Conservation (phyloP, 495 filamentous ascomycete genomes). For the Copromyces sp. region DNA sequence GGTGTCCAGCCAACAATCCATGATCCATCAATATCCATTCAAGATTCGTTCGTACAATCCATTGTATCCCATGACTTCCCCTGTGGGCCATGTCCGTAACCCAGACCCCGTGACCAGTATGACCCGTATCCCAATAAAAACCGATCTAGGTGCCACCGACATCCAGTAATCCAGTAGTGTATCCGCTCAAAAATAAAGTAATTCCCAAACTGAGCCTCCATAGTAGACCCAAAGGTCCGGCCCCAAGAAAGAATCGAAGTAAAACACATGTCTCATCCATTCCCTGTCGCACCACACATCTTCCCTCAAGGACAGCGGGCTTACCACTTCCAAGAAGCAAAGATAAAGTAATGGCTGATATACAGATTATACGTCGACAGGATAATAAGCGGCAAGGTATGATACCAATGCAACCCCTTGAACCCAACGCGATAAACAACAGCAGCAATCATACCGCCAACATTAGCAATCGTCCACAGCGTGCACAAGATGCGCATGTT, state of each 20-base stretch:
- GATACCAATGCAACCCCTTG: slow-evolving; percentile 16
- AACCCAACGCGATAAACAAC: slow-evolving; percentile 15
- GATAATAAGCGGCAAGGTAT: slow-evolving; percentile 20
- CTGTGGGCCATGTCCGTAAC: not conserved
- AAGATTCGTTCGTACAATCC: not conserved
- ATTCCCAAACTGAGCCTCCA: not conserved
- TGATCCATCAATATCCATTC: not conserved
- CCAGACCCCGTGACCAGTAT: not conserved
- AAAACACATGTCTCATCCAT: not conserved
- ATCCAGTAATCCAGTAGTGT: not conserved
- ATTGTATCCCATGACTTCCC: not conserved
- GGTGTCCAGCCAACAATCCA: not conserved
- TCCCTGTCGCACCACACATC: not conserved
- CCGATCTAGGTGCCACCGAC: not conserved
- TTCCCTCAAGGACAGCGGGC: too few relatives aligned
- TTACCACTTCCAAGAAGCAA: slow-evolving; percentile 21
- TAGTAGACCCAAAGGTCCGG: not conserved
- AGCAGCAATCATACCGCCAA: slow-evolving; percentile 15
- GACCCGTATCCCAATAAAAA: not conserved
- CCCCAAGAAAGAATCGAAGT: not conserved
- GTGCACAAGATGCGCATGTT: slow-evolving; percentile 24
- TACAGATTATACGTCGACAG: slow-evolving; percentile 22
- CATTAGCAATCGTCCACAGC: slow-evolving; percentile 15
- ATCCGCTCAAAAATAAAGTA: not conserved
- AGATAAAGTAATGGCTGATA: slow-evolving; percentile 21